Evolutionary conservation across 495 filamentous ascomycete species (phyloP).

Genomic region (Achaetomiella virescens): DNA sequence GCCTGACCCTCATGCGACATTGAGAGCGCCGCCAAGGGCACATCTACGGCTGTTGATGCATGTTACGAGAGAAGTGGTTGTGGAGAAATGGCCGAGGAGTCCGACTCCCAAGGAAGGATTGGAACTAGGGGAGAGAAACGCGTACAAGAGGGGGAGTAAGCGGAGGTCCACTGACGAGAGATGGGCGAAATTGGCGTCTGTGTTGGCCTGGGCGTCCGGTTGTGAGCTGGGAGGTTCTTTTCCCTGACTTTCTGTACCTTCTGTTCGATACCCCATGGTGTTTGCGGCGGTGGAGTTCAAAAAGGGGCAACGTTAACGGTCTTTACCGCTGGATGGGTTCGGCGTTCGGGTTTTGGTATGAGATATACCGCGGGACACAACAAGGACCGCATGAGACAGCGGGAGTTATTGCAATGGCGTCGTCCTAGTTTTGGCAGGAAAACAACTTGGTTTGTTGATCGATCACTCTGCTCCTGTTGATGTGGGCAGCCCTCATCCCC

Average conservation of each 20-base stretch:
- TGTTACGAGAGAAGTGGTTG: slow-evolving; percentile 14
- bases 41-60: slow-evolving; percentile 21
- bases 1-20: background rate
- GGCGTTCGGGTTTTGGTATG: background rate
- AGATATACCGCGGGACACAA: background rate
- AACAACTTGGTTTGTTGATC: too few species aligned
- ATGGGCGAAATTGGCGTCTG: too few species aligned
- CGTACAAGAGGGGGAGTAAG: background rate
- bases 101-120: background rate
- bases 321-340: background rate
- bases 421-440: too few species aligned
- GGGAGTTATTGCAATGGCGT: too few species aligned
- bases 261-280: too few species aligned
- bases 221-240: too few species aligned
- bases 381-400: too few species aligned
- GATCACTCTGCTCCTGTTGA: too few species aligned
- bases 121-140: background rate
- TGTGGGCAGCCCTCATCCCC: too few species aligned
- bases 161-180: too few species aligned
- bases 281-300: background rate
- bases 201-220: too few species aligned
- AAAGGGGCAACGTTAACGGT: background rate
- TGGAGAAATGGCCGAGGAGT: slow-evolving; percentile 9
- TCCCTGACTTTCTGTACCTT: too few species aligned
- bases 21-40: slow-evolving; percentile 21